These are phyloP conservation scores for Phialophora macrospora DNA, from an alignment of 2,329 filamentous ascomycete species.

Conservation along the genomic window DNA sequence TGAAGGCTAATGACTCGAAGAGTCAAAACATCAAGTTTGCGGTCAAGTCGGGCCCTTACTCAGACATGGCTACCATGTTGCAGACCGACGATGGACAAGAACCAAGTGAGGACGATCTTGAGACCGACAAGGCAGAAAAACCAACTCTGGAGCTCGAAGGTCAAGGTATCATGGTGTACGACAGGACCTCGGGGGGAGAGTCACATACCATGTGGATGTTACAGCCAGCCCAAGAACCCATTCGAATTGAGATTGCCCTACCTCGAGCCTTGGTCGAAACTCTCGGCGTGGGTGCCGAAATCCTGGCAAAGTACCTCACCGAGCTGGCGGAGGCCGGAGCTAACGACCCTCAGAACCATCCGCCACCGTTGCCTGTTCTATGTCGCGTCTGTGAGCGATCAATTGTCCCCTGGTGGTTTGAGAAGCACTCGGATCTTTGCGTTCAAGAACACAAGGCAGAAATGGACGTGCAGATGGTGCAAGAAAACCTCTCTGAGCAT, in stretches of 20 bases:
- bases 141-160: slow-evolving; percentile 79
- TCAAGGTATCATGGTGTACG: slow-evolving; percentile 98
- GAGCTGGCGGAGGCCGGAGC: slow-evolving; percentile 81
- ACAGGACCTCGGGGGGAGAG: slow-evolving; percentile 80
- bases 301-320: slow-evolving; percentile 91
- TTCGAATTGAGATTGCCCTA: slow-evolving; percentile 95
- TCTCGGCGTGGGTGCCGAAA: slow-evolving; percentile 89
- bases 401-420: slow-evolving; percentile 99
- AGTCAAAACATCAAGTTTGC: slow-evolving; percentile 88
- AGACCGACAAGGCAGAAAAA: slow-evolving; percentile 27
- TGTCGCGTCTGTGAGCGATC: slow-evolving; percentile 98
- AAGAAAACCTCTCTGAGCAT: slow-evolving; percentile 90
- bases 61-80: slow-evolving; percentile 60
- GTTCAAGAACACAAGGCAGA: slow-evolving; percentile 94
- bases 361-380: slow-evolving; percentile 81
- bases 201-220: slow-evolving; percentile 98
- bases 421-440: slow-evolving; percentile 96
- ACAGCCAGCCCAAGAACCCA: slow-evolving; percentile 81
- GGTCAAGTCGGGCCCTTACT: slow-evolving; percentile 70
- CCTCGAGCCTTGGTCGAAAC: slow-evolving; percentile 88
- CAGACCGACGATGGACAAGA: slow-evolving; percentile 43
- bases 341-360: slow-evolving; percentile 74
- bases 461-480: slow-evolving; percentile 95
- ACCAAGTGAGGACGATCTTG: slow-evolving; percentile 43
- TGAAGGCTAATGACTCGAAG: slow-evolving; percentile 89